Percentiles rank a stretch among this genome's conserved stretches.
Evolutionary conservation across 2,329 filamentous ascomycete genomes (phyloP).

Genomic region (Arthrobotrys sinensis): DNA sequence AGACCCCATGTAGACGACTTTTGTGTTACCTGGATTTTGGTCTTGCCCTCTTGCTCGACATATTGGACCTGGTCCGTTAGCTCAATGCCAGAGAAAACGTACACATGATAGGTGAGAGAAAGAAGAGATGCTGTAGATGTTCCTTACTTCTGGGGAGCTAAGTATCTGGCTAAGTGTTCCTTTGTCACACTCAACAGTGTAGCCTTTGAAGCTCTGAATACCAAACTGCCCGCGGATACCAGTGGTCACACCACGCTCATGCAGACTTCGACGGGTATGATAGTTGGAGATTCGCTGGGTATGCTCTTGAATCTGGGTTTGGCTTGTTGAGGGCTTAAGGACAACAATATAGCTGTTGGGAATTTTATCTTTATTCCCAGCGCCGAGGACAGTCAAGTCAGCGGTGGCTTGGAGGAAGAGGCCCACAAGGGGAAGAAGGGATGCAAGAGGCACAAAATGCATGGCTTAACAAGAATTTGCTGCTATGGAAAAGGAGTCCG

Average conservation of each 20-base stretch:
- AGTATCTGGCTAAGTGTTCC: conserved; percentile 37
- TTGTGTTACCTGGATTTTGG: conserved; percentile 7
- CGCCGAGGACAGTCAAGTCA: conserved; percentile 18
- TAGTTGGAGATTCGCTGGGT: conserved; percentile 22
- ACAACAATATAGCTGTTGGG: conserved; percentile 77
- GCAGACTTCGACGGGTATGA: conserved; percentile 1
- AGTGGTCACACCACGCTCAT: conserved; percentile 6
- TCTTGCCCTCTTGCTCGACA: conserved; percentile 33
- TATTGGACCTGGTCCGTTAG: conserved; percentile 28
- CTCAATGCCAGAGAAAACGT: background rate
- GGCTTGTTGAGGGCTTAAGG: conserved; percentile 69
- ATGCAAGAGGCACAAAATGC: conserved; percentile 10
- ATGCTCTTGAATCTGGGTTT: conserved; percentile 65
- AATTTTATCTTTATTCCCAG: conserved; percentile 68
- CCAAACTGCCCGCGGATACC: conserved; percentile 17
- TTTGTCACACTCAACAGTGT: conserved; percentile 20
- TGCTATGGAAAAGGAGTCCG: background rate
- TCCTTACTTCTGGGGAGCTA: conserved; percentile 29
- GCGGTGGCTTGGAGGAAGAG: conserved; percentile 33
- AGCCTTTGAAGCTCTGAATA: conserved; percentile 30
- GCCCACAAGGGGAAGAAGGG: conserved; percentile 27
- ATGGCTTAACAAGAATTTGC: background rate
- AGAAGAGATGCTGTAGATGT: background rate
- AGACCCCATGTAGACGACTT: conserved; percentile 69
- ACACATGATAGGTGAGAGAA: background rate